phyloP scores from a whole-genome alignment of 345 rosid genomes.

The Arabidopsis thaliana region DNA sequence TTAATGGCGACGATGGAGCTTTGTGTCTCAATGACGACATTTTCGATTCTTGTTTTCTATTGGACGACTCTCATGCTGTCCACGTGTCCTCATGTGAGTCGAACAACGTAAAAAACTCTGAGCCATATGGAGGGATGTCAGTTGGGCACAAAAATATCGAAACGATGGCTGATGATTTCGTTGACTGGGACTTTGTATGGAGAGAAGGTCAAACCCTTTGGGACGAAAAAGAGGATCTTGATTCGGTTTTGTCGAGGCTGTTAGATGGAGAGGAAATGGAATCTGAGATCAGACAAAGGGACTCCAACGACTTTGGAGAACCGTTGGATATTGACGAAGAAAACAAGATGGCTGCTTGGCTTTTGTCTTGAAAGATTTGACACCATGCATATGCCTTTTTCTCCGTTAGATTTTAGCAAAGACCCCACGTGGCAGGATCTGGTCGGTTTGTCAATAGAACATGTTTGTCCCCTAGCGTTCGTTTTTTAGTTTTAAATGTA shows the following conservation, averaged over 20 bases:
- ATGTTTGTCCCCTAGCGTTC: no score
- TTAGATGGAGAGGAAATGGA: constrained; percentile 29
- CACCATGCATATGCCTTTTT: background rate
- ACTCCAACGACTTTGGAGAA: background rate
- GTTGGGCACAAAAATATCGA: background rate
- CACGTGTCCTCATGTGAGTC: constrained; percentile 17
- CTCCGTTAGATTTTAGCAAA: background rate
- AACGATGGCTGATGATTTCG: background rate
- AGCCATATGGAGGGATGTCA: background rate
- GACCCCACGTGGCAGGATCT: background rate
- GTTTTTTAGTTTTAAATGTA: background rate
- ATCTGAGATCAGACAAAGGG: constrained; percentile 7
- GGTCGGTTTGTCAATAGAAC: background rate
- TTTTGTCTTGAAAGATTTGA: constrained; percentile 44
- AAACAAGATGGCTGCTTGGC: constrained; percentile 49
- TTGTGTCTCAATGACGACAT: constrained; percentile 22
- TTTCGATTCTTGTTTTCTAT: constrained; percentile 18
- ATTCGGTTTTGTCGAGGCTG: constrained; percentile 28
- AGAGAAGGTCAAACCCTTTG: constrained; percentile 30
- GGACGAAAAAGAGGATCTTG: constrained; percentile 19
- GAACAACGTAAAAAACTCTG: constrained; percentile 7
- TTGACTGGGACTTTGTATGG: constrained; percentile 42
- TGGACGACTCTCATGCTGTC: constrained; percentile 12
- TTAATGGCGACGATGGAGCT: constrained; percentile 33
- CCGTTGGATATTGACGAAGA: constrained; percentile 28